Percentiles rank a stretch among this genome's conserved stretches.
Evolutionary conservation across 148 eudicot genomes (phyloP).

Genomic region (Rhododendron simsii): DNA sequence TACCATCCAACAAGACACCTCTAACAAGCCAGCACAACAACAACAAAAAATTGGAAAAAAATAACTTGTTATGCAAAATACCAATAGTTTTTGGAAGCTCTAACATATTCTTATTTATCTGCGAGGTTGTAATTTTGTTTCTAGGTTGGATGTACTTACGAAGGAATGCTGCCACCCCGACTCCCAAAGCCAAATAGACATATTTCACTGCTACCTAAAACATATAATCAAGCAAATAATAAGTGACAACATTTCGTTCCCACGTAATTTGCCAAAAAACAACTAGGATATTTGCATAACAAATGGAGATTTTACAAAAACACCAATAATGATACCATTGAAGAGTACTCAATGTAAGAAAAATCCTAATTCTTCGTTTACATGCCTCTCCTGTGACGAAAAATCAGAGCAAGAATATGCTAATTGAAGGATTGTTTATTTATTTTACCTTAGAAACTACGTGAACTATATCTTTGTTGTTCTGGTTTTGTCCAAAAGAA

Average conservation of each 20-base stretch:
- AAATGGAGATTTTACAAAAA: too few species aligned
- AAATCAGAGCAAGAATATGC: background rate
- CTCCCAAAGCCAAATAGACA: slow-evolving; percentile 51
- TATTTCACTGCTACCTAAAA: slow-evolving; percentile 50
- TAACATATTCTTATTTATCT: background rate
- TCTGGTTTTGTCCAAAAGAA: slow-evolving; percentile 60
- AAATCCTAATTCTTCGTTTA: too few species aligned
- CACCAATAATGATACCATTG: too few species aligned
- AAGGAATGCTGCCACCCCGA: slow-evolving; percentile 43
- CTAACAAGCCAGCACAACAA: too few species aligned
- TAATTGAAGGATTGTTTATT: background rate
- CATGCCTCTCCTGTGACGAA: background rate
- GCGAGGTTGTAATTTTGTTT: too few species aligned
- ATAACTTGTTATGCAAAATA: background rate
- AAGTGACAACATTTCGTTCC: background rate
- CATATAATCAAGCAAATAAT: background rate
- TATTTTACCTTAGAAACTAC: slow-evolving; percentile 44
- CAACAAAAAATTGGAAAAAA: too few species aligned
- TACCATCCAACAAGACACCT: too few species aligned
- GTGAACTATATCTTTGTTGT: slow-evolving; percentile 20
- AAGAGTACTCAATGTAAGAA: too few species aligned
- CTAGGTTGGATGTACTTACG: slow-evolving; percentile 32
- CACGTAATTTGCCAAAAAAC: too few species aligned
- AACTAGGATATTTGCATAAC: too few species aligned
- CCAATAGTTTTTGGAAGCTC: background rate